Evolutionary conservation across 2,329 filamentous ascomycete species (phyloP).

Genomic region (Dryadomyces quercus-mongolicae): DNA sequence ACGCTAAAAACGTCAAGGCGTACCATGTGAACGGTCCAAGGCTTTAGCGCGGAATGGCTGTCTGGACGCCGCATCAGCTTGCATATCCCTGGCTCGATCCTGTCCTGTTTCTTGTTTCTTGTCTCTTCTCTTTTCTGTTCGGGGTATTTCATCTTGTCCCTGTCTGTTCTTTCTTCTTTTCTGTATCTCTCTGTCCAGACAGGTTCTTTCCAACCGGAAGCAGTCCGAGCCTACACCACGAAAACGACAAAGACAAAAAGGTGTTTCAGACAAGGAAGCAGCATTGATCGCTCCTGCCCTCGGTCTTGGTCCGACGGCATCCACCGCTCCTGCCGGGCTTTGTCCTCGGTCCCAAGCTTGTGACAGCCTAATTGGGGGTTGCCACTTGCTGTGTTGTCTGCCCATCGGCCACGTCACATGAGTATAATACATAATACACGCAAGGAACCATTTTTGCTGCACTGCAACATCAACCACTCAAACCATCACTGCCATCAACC

Average conservation of each 20-base stretch:
- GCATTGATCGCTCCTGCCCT: background rate
- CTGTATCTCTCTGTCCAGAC: background rate
- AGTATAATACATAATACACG: background rate
- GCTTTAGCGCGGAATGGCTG: background rate
- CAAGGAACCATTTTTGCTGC: constrained; percentile 2
- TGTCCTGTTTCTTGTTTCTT: too few species aligned
- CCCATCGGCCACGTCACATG: background rate
- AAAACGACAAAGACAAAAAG: too few species aligned
- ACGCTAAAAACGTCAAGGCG: background rate
- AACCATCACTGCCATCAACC: background rate
- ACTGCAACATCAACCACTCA: constrained; percentile 4
- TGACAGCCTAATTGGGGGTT: background rate
- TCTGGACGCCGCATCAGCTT: background rate
- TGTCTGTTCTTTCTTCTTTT: background rate
- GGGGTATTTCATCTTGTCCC: too few species aligned
- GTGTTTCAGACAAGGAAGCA: background rate
- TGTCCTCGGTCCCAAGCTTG: background rate
- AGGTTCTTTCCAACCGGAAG: background rate
- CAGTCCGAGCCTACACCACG: background rate
- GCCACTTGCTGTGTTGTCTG: background rate
- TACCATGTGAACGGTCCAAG: background rate
- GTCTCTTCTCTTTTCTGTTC: too few species aligned
- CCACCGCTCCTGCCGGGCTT: background rate
- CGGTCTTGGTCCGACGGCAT: background rate
- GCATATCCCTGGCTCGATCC: background rate